phyloP scores from a whole-genome alignment of 1,284 basidiomycete species.

The Leccinum pallidistipes region DNA sequence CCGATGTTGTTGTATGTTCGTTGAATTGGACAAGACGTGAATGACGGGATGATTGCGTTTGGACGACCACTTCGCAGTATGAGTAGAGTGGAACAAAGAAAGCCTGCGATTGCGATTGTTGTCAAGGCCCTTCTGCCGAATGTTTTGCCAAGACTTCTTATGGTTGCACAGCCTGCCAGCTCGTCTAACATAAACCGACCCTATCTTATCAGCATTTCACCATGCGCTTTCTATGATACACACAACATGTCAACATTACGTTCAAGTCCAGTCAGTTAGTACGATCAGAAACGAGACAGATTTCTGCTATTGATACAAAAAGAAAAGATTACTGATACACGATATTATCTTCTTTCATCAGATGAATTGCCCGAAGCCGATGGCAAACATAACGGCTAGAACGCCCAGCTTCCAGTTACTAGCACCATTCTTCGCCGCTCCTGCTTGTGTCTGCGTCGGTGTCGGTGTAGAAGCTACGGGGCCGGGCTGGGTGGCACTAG shows the following conservation, averaged over 20 bases:
- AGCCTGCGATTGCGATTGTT: neutral
- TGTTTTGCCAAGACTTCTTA: neutral
- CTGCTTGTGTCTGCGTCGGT: slow-evolving; percentile 1
- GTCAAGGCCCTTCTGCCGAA: neutral
- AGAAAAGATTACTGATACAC: neutral
- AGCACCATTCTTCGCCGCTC: neutral
- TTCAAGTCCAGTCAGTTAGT: neutral
- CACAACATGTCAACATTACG: no score
- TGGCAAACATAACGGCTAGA: slow-evolving; percentile 5
- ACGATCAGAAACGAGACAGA: neutral
- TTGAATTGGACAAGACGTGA: neutral
- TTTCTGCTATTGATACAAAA: slow-evolving; percentile 11
- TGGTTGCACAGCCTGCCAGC: slow-evolving; percentile 15
- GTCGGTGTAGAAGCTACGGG: slow-evolving; percentile 16
- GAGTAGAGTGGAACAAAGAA: neutral
- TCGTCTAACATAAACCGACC: neutral
- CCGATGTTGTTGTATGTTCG: neutral
- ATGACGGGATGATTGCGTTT: neutral
- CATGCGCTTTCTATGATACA: neutral
- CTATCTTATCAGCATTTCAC: neutral
- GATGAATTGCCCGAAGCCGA: slow-evolving; percentile 8
- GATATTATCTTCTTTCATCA: slow-evolving; percentile 8
- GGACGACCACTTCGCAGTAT: neutral
- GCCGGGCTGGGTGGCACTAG: slow-evolving; percentile 25
- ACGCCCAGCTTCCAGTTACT: slow-evolving; percentile 5